phyloP scores from a whole-genome alignment of 2,329 filamentous ascomycete species.

The Fusarium denticulatum region DNA sequence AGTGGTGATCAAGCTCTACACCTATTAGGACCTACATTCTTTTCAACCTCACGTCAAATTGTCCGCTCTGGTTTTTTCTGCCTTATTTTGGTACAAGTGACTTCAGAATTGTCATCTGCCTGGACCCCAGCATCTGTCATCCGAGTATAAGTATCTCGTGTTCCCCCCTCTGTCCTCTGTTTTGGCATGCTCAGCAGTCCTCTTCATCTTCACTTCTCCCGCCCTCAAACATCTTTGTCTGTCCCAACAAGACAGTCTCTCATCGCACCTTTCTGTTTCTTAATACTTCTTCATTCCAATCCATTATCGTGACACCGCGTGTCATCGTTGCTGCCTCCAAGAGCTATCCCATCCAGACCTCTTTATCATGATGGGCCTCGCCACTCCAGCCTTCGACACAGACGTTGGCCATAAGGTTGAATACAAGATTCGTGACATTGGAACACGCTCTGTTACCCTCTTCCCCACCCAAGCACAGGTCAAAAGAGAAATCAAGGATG shows the following conservation, averaged over 20 bases:
- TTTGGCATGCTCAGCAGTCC: slow-evolving; percentile 16
- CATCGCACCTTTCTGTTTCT: not conserved
- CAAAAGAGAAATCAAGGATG: slow-evolving; percentile 66
- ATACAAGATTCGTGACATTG: slow-evolving; percentile 65
- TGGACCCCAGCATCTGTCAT: not conserved
- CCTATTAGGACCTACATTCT: not conserved
- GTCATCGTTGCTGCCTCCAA: not conserved
- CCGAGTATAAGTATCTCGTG: slow-evolving; percentile 41
- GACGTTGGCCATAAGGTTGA: slow-evolving; percentile 56
- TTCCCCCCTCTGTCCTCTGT: slow-evolving; percentile 20
- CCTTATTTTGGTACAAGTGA: slow-evolving; percentile 21
- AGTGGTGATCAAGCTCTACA: not conserved
- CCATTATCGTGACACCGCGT: not conserved
- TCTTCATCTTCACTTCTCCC: not conserved
- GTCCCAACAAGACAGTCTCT: not conserved
- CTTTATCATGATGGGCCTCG: not conserved
- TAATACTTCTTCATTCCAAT: not conserved
- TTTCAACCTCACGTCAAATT: not conserved
- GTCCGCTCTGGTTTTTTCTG: not conserved
- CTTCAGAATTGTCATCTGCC: not conserved
- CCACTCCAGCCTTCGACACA: slow-evolving; percentile 43
- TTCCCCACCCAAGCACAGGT: slow-evolving; percentile 71
- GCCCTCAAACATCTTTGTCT: not conserved
- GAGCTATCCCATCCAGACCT: not conserved
- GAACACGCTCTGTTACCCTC: slow-evolving; percentile 70